Evolutionary conservation across 106 monocot species (phyloP).

Genomic region (Allium cepa): DNA sequence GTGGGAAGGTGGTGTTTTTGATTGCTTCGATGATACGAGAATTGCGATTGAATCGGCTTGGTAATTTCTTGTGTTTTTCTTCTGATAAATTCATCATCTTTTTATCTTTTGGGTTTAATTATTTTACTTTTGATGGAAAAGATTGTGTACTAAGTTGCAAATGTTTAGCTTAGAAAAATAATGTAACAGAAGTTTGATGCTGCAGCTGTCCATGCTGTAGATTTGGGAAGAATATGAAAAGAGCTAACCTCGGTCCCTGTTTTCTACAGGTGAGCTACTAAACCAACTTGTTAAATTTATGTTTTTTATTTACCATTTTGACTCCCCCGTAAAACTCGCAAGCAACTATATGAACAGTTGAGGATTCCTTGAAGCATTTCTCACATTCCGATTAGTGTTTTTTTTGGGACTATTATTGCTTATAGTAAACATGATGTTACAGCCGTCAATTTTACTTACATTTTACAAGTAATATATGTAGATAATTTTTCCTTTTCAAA

Average conservation of each 20-base stretch:
- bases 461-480: too few relatives aligned
- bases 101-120: background rate
- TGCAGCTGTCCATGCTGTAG: constrained; percentile 85
- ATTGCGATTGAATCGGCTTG: constrained; percentile 72
- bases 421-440: too few relatives aligned
- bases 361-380: too few relatives aligned
- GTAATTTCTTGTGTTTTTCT: constrained; percentile 20
- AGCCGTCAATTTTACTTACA: too few relatives aligned
- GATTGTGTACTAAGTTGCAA: too few relatives aligned
- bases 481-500: too few relatives aligned
- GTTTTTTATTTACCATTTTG: too few relatives aligned
- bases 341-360: too few relatives aligned
- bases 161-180: background rate
- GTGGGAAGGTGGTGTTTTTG: constrained; percentile 86
- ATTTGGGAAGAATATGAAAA: constrained; percentile 81
- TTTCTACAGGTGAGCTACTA: constrained; percentile 55
- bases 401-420: too few relatives aligned
- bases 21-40: constrained; percentile 62
- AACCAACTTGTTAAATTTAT: too few relatives aligned
- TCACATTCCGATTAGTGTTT: too few relatives aligned
- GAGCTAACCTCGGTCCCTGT: constrained; percentile 68
- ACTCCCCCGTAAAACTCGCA: too few relatives aligned
- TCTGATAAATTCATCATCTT: background rate
- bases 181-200: constrained; percentile 7
- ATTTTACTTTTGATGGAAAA: background rate